A percentile compares a stretch with the other conserved stretches of the same genome.
Conservation (phyloP, 352 stramenopile genomes). For the Aphanomyces euteiches region DNA sequence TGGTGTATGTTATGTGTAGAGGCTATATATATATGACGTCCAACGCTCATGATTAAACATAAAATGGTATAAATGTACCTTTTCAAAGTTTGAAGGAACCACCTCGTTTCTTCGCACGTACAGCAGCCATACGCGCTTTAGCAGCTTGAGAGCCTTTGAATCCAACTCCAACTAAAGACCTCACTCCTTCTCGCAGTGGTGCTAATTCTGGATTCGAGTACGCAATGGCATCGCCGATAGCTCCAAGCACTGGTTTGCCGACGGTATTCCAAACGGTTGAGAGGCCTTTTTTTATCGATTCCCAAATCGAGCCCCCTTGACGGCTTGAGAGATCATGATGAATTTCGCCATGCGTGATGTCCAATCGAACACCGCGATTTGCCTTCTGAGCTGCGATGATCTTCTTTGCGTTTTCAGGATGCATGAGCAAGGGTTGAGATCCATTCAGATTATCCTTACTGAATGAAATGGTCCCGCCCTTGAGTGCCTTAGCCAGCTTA, state of each 20-base stretch:
- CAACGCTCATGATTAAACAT: too few species aligned
- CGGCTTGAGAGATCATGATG: not conserved
- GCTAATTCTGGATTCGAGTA: not conserved
- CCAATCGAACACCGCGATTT: not conserved
- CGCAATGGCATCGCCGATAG: not conserved
- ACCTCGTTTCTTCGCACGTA: not conserved
- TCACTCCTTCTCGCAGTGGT: not conserved
- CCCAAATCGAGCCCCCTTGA: not conserved
- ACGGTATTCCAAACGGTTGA: constrained; percentile 1
- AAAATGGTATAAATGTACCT: too few species aligned
- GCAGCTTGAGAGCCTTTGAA: not conserved
- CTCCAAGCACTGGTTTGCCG: not conserved
- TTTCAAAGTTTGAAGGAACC: not conserved
- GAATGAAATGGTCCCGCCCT: not conserved
- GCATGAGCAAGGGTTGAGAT: not conserved
- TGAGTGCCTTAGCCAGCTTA: not conserved
- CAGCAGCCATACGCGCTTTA: not conserved
- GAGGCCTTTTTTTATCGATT: not conserved
- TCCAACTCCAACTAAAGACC: not conserved
- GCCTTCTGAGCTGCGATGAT: constrained; percentile 1
- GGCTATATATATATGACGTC: too few species aligned
- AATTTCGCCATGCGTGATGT: constrained; percentile 5
- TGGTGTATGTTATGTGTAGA: too few species aligned
- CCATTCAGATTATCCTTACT: not conserved
- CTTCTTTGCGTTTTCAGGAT: constrained; percentile 13